Conservation (phyloP, 2,329 filamentous ascomycete species). For the Trichophyton simii region DNA sequence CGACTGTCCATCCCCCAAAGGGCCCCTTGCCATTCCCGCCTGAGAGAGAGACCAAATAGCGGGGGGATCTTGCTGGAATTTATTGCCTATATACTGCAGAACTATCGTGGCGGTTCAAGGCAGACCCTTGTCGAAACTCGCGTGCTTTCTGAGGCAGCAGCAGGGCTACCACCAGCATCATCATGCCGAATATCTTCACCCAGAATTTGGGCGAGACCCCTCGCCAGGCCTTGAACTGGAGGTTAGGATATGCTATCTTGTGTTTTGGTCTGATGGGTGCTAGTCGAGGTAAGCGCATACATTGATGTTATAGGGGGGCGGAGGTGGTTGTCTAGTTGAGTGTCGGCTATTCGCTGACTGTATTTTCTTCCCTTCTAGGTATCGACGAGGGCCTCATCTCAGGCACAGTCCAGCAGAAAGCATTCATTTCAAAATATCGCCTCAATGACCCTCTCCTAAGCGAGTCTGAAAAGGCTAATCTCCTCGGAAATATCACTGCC, state of each 20-base stretch:
- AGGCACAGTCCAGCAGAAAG: slow-evolving; percentile 54
- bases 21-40: neutral
- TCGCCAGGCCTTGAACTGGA: slow-evolving; percentile 61
- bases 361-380: slow-evolving; percentile 3
- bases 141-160: neutral
- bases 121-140: no score
- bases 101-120: no score
- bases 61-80: neutral
- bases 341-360: neutral
- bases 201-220: slow-evolving; percentile 54
- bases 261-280: slow-evolving; percentile 65
- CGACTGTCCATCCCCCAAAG: neutral
- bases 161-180: slow-evolving; percentile 22
- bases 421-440: slow-evolving; percentile 50
- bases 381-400: slow-evolving; percentile 71
- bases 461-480: slow-evolving; percentile 47
- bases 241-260: slow-evolving; percentile 62
- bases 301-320: neutral
- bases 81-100: no score
- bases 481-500: slow-evolving; percentile 62
- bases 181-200: slow-evolving; percentile 53
- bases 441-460: slow-evolving; percentile 39
- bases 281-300: slow-evolving; percentile 44
- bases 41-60: neutral
- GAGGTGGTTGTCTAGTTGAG: no score